phyloP scores from a whole-genome alignment of 768 basidiomycete species.

The Scleroderma bovista region DNA sequence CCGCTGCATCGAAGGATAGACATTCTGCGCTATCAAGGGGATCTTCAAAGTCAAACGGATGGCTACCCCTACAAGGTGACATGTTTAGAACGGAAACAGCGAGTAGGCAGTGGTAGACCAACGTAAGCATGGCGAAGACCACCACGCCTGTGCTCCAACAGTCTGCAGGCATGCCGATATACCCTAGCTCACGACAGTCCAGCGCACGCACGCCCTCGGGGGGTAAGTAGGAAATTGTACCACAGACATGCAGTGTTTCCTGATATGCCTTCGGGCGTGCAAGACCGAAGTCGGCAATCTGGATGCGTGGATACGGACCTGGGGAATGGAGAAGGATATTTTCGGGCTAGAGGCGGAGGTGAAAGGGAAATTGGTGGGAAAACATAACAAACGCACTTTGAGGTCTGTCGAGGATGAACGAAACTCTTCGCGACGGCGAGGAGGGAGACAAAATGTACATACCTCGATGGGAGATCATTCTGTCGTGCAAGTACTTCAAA shows the following conservation, averaged over 20 bases:
- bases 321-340: constrained; percentile 75
- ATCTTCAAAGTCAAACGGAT: constrained; percentile 69
- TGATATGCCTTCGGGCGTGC: constrained; percentile 75
- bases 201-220: constrained; percentile 81
- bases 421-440: constrained; percentile 1
- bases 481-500: constrained; percentile 64
- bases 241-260: constrained; percentile 81
- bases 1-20: constrained; percentile 14
- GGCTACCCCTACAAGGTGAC: constrained; percentile 49
- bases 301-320: constrained; percentile 80
- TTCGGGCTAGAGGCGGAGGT: constrained; percentile 52
- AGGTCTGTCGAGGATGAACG: constrained; percentile 40
- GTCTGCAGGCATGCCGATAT: constrained; percentile 80
- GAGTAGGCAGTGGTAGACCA: constrained; percentile 24
- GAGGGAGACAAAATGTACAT: constrained; percentile 10
- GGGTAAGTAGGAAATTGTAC: constrained; percentile 82
- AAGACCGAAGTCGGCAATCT: constrained; percentile 84
- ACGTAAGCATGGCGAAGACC: constrained; percentile 81
- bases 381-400: constrained; percentile 39
- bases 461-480: constrained; percentile 78
- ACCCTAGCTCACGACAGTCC: constrained; percentile 67
- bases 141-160: constrained; percentile 87
- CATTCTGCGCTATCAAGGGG: constrained; percentile 11
- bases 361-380: neutral
- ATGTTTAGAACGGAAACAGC: neutral